Percentiles rank a stretch among this genome's conserved stretches.
Conservation (phyloP, 305 asterid genomes). For the Rubia balearica region DNA sequence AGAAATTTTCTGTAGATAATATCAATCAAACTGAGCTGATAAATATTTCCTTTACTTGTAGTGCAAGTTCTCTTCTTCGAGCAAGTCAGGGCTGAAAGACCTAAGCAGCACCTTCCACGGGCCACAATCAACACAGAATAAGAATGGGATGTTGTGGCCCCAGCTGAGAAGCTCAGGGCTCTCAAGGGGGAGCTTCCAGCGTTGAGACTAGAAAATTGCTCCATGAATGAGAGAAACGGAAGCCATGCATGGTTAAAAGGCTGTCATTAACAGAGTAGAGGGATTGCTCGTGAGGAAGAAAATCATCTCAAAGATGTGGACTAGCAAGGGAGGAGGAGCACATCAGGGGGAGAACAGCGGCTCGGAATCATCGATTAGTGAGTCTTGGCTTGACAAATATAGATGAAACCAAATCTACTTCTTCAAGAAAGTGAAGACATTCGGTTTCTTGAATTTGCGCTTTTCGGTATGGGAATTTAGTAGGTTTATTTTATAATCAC, state of each 20-base stretch:
- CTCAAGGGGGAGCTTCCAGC: conserved; percentile 80
- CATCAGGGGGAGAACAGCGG: conserved; percentile 71
- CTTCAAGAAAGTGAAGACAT: conserved; percentile 63
- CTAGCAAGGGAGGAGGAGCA: conserved; percentile 42
- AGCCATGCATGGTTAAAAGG: conserved; percentile 47
- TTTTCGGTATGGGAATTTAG: conserved; percentile 14
- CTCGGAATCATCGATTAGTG: conserved; percentile 85
- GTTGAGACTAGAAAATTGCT: conserved; percentile 52
- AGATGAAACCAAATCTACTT: conserved; percentile 65
- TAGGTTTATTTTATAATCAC: conserved; percentile 10
- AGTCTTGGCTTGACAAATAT: conserved; percentile 60
- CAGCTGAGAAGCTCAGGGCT: conserved; percentile 83
- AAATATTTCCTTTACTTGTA: no score
- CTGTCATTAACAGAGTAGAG: conserved; percentile 55
- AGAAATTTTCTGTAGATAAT: no score
- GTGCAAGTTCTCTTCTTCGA: conserved; percentile 92
- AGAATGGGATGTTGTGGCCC: conserved; percentile 93
- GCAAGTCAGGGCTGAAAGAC: conserved; percentile 87
- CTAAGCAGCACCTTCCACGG: conserved; percentile 61
- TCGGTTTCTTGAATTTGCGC: conserved; percentile 49
- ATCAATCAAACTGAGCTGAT: no score
- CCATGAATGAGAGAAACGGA: conserved; percentile 31
- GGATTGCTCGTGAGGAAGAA: conserved; percentile 67
- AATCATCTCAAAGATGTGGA: conserved; percentile 75
- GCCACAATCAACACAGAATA: conserved; percentile 72